Conservation (phyloP, 495 filamentous ascomycete species). For the Cercophora sp. region DNA sequence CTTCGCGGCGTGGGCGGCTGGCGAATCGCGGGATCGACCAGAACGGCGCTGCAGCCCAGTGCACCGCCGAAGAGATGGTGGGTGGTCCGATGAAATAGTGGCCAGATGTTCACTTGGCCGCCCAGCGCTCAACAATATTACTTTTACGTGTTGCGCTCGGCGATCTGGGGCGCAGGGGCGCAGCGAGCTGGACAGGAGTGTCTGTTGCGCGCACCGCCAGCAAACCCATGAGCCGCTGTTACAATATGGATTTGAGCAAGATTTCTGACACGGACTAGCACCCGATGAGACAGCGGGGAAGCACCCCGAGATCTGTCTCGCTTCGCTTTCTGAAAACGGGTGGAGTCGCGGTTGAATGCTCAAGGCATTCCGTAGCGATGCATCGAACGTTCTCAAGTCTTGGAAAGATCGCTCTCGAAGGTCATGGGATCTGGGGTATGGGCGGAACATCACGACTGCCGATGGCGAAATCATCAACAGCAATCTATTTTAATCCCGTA, state of each 20-base stretch:
- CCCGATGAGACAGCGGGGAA: not conserved
- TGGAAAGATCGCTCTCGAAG: no score
- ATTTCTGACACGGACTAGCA: not conserved
- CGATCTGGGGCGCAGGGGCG: not conserved
- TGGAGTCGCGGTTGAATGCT: no score
- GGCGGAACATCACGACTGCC: not conserved
- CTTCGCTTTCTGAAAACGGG: not conserved
- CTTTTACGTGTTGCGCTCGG: not conserved
- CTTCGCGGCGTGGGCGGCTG: not conserved
- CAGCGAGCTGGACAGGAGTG: not conserved
- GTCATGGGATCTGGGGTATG: not conserved
- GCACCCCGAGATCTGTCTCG: not conserved
- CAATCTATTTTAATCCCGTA: conserved; percentile 8
- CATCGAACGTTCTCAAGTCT: no score
- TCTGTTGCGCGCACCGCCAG: no score
- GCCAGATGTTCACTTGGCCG: not conserved
- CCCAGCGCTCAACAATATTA: not conserved
- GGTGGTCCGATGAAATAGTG: no score
- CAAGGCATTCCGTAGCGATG: no score
- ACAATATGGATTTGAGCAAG: not conserved
- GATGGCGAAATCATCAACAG: not conserved
- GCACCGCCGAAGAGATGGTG: no score
- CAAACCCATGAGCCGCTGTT: not conserved
- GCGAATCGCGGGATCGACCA: not conserved
- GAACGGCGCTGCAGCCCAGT: no score